These are phyloP conservation scores for Trichophaea hybrida DNA, from an alignment of 2,329 filamentous ascomycete genomes.

Conservation along the genomic window DNA sequence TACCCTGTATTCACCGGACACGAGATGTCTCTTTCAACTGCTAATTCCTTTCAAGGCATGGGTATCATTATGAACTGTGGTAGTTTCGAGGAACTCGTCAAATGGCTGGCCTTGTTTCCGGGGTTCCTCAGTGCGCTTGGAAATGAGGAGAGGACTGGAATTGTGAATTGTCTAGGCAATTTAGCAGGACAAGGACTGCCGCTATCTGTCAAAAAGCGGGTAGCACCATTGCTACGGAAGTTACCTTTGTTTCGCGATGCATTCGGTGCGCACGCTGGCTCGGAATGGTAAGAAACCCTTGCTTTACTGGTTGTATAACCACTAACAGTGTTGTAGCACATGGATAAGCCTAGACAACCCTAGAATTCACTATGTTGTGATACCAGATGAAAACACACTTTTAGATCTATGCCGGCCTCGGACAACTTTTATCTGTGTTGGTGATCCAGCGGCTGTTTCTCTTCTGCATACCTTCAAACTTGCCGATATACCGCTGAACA, in stretches of 20 bases:
- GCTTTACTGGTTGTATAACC: neutral
- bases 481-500: constrained; percentile 2
- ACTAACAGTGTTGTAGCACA: neutral
- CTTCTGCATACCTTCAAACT: constrained; percentile 8
- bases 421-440: constrained; percentile 16
- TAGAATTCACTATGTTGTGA: neutral
- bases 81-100: neutral
- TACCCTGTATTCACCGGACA: neutral
- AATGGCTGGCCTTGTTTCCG: constrained; percentile 11
- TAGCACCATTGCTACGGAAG: neutral
- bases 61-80: constrained; percentile 8
- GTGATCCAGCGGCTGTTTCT: neutral
- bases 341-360: neutral
- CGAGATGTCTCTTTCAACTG: neutral
- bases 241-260: neutral
- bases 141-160: too few species aligned
- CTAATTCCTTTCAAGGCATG: constrained; percentile 1
- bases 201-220: too few species aligned
- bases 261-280: neutral
- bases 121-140: neutral
- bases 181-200: too few species aligned
- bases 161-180: too few species aligned
- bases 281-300: neutral
- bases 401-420: neutral
- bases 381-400: neutral